Conservation (phyloP, 164 flowering plant species). For the Taxillus chinensis region DNA sequence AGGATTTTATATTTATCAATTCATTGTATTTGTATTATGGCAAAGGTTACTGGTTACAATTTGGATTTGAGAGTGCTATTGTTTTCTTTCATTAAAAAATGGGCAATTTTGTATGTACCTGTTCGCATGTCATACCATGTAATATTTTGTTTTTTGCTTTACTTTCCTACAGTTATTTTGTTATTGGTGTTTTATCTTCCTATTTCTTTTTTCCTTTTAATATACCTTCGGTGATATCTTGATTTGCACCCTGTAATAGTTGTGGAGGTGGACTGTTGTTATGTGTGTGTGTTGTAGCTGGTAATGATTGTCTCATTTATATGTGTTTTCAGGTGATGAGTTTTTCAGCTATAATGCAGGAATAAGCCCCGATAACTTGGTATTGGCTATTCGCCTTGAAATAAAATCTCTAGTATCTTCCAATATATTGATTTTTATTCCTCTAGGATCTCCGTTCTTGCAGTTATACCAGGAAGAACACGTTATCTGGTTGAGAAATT, state of each 20-base stretch:
- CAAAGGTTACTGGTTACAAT: no score
- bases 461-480: constrained; percentile 73
- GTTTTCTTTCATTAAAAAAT: no score
- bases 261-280: background rate
- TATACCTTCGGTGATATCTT: no score
- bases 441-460: constrained; percentile 21
- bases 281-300: background rate
- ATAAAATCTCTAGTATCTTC: background rate
- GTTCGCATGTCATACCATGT: no score
- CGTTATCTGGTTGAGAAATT: constrained; percentile 81
- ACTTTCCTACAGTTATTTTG: no score
- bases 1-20: background rate
- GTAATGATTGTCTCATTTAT: background rate
- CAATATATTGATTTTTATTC: constrained; percentile 6
- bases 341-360: constrained; percentile 17
- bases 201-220: no score
- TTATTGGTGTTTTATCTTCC: no score
- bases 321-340: constrained; percentile 31
- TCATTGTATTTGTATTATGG: background rate
- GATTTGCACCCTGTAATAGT: background rate
- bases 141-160: no score
- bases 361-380: constrained; percentile 9
- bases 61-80: no score
- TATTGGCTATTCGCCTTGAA: constrained; percentile 39
- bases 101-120: no score